Evolutionary conservation across 1,284 basidiomycete genomes (phyloP), one percentile per base, ranked within the genome.

Genomic region (Athelia psychrophila): DNA sequence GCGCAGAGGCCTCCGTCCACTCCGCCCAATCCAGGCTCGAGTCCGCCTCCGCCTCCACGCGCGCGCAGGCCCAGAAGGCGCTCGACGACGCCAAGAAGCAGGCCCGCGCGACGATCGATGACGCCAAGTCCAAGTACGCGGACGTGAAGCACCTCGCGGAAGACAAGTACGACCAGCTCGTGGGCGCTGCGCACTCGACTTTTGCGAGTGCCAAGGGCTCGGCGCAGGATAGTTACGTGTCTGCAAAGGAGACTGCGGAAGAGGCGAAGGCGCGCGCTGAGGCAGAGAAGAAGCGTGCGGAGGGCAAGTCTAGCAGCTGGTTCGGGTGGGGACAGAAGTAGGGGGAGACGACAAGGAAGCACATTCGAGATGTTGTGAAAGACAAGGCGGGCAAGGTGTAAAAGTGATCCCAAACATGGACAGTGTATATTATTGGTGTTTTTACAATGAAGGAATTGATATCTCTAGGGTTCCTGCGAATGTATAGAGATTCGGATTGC

Each of bases 311-410:
- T 53, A 48, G 30, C 40, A 49, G 47, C 27, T 60, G 55, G 58
- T 23, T 57, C 32, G 49, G 52, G 18, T 60, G 58, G 58, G 58
- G 58, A n/a, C 53, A 48, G 48, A 32, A 49, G 15, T 38, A 52
- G 35, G 48, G 47, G 24, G 40, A 20, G 16, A 55, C 51, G 18
- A 42, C 40, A 2, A 30, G 13, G 27, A 13, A 30, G 27, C 27
- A 13, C 13, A 30, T 30, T 13, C 27, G 13, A 13, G 13, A 30
- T 6, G 27, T 30, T 13, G 27, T 13, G 5, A 13, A 13, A 13
- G 27, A 30, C 6, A 13, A 30, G 27, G 27, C 27, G 27, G 13
- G 27, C 27, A 30, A 30, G 27, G 27, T 30, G 27, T 30, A 30
- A 30, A 30, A 5, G 27, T 13, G 27, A 30, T 30, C 5, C 27